Percentiles rank a stretch among this genome's conserved stretches.
Evolutionary conservation across 2,329 filamentous ascomycete species (phyloP).

Genomic region (Aspergillus luchuensis): DNA sequence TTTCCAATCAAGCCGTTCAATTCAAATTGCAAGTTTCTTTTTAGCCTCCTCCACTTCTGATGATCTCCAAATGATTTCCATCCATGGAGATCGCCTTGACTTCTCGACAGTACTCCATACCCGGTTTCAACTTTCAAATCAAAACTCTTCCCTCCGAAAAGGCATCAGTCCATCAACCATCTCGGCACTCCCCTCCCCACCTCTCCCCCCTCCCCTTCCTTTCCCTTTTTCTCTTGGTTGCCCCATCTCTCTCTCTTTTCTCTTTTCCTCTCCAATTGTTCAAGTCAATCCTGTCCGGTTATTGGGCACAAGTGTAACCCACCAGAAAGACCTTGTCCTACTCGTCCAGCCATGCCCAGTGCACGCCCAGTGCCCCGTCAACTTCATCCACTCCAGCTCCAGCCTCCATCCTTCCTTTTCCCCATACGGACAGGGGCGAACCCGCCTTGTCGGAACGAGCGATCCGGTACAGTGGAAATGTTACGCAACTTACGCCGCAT

Average conservation of each 20-base stretch:
- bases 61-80: conserved; percentile 5
- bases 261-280: too few species aligned
- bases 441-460: conserved; percentile 8
- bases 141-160: background rate
- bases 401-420: background rate
- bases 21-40: background rate
- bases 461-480: conserved; percentile 6
- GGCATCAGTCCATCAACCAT: background rate
- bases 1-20: background rate
- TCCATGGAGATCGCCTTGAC: conserved; percentile 2
- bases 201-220: background rate
- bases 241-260: too few species aligned
- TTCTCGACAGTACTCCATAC: background rate
- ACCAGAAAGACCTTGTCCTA: background rate
- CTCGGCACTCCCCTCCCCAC: background rate
- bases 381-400: too few species aligned
- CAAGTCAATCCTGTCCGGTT: background rate
- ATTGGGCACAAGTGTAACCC: background rate
- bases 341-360: background rate
- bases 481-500: background rate
- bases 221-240: too few species aligned
- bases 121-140: background rate
- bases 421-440: conserved; percentile 6
- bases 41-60: background rate
- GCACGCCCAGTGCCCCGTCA: background rate